Evolutionary conservation across 164 flowering plant species (phyloP), one percentile per base, ranked within the genome.

Genomic region (Aristolochia contorta): DNA sequence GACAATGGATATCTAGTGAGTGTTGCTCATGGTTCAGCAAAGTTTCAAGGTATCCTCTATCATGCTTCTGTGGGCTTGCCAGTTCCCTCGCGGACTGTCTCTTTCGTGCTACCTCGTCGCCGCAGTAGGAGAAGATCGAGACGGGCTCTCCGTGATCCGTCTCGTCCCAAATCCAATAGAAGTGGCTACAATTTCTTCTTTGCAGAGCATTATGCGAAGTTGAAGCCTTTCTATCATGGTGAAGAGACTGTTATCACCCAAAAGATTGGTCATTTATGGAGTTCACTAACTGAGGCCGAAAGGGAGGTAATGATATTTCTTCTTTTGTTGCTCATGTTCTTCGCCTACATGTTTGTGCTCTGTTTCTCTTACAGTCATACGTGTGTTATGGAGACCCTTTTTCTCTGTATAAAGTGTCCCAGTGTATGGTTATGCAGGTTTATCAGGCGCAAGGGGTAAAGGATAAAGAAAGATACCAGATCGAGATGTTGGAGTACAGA

Each of bases 1-100:
- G 95, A 91, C 20, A 67, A 69, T 63, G 97, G 97, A 16, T 91
- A 91, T 73, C 45, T 91, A 6, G 82, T 87, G 20, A 77, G 86
- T 12, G 79, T 87, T 57, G 67, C 69, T 55, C 46, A 76, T 66
- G 95, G 87, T 25, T 68, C 83, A 52, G 82, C 82, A 51, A 63
- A 70, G 65, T 82, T 87, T 65, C 81, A 72, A 71, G 97, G 97
- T 37, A 83, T 90, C 64, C 61, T 90, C 23, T 90, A 90, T 74
- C 94, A 90, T 66, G 60, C 63, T 59, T 85, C 97, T 32, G 23
- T 27, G 8, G 66, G 47, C 41, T 49, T 25, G 7, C 54, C 66
- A 45, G 56, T 69, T 21, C 47, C n/a, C 22, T 66, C 77, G 27
- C 70, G 64, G 32, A 70, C 56, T 71, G 53, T 71, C 22, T 12